Conservation (phyloP, 2,329 filamentous ascomycete genomes). For the Rhynchosporium agropyri region DNA sequence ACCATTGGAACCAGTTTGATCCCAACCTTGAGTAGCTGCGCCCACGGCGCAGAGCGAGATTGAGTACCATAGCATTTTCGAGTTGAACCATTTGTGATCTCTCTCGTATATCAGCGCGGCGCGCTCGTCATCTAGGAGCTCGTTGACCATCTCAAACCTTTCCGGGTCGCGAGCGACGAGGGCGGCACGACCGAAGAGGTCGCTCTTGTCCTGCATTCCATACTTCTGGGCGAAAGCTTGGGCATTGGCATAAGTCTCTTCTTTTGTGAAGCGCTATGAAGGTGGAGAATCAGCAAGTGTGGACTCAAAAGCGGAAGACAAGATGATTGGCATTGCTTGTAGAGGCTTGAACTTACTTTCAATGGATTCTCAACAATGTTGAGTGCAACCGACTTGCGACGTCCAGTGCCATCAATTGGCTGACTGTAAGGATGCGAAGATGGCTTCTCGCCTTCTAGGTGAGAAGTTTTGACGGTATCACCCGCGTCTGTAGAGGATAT, state of each 20-base stretch:
- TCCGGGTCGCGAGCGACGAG: constrained; percentile 46
- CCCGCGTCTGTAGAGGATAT: constrained; percentile 6
- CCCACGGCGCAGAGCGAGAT: constrained; percentile 68
- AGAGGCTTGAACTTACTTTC: constrained; percentile 10
- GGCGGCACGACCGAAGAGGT: constrained; percentile 63
- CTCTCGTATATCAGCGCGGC: constrained; percentile 53
- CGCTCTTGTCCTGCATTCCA: constrained; percentile 58
- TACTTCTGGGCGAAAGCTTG: constrained; percentile 61
- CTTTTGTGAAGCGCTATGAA: constrained; percentile 46
- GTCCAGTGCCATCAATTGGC: constrained; percentile 1
- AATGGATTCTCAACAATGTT: constrained; percentile 20
- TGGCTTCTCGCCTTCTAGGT: constrained; percentile 3
- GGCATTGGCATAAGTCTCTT: constrained; percentile 48
- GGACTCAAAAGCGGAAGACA: neutral
- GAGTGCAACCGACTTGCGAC: constrained; percentile 11
- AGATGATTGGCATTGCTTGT: neutral
- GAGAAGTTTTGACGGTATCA: constrained; percentile 9
- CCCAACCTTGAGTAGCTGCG: constrained; percentile 58
- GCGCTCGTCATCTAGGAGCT: constrained; percentile 40
- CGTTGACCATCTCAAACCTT: constrained; percentile 26
- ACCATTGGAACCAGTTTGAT: constrained; percentile 48
- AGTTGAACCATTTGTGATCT: constrained; percentile 67
- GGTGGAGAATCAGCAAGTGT: constrained; percentile 9
- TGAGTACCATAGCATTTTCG: constrained; percentile 64
- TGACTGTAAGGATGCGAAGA: neutral